These are phyloP conservation scores for Elsinoe arachidis DNA, from an alignment of 2,329 filamentous ascomycete genomes.

Conservation along the genomic window DNA sequence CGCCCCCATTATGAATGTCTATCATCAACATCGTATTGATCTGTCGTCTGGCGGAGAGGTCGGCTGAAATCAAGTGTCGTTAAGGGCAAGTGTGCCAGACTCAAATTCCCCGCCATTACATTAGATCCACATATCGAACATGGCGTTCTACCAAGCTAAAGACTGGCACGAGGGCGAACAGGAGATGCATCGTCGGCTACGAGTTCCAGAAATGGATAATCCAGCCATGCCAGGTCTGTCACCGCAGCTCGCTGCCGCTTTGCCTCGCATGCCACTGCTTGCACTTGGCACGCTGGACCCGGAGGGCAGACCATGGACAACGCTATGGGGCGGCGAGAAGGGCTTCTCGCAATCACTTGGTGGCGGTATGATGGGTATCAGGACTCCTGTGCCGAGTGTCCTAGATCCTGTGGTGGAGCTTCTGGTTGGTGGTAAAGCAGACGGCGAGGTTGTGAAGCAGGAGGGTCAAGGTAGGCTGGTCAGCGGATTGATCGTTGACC, in stretches of 20 bases:
- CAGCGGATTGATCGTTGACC: constrained; percentile 53
- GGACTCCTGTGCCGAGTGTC: constrained; percentile 49
- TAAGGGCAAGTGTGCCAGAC: no score
- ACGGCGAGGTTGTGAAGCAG: constrained; percentile 36
- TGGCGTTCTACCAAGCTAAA: constrained; percentile 38
- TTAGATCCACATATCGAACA: constrained; percentile 16
- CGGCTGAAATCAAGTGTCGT: no score
- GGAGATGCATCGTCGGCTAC: constrained; percentile 55
- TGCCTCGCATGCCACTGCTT: constrained; percentile 57
- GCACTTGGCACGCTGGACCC: constrained; percentile 65
- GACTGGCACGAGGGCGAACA: constrained; percentile 59
- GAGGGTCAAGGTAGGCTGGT: constrained; percentile 45
- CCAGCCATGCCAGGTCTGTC: constrained; percentile 59
- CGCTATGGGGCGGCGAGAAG: constrained; percentile 64
- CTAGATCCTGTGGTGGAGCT: constrained; percentile 63
- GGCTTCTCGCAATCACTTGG: constrained; percentile 60
- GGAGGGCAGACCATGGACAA: constrained; percentile 62
- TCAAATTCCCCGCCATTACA: no score
- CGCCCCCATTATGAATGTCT: no score
- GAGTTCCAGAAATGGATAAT: constrained; percentile 51
- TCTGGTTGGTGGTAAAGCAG: constrained; percentile 44
- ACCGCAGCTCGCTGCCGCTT: constrained; percentile 50
- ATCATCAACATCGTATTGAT: no score
- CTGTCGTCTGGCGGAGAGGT: no score
- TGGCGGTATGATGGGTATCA: constrained; percentile 55